Conservation (phyloP, 148 eudicot genomes). For the Persicaria tinctoria region DNA sequence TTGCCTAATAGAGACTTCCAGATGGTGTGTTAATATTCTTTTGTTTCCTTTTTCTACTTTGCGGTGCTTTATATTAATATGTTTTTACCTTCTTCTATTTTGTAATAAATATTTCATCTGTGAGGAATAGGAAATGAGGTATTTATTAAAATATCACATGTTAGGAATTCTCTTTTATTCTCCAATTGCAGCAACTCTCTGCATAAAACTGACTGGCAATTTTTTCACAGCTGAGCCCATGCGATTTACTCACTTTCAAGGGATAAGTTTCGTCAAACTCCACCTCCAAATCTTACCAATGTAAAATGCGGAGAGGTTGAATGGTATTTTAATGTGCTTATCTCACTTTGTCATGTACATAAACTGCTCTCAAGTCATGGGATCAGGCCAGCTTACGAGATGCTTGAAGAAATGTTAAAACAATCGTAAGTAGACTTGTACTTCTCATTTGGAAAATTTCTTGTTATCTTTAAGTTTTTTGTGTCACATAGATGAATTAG, state of each 20-base stretch:
- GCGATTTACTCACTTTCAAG: conserved; percentile 58
- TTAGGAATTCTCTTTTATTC: neutral
- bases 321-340: conserved; percentile 63
- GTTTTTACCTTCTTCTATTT: neutral
- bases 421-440: conserved; percentile 48
- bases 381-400: conserved; percentile 78
- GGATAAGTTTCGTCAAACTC: conserved; percentile 79
- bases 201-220: neutral
- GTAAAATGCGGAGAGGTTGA: conserved; percentile 59
- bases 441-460: neutral
- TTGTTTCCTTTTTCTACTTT: neutral
- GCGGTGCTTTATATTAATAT: neutral
- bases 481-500: neutral
- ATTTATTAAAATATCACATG: neutral
- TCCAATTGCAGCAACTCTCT: neutral
- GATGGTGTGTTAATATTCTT: conserved; percentile 39
- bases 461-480: neutral
- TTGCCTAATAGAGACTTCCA: conserved; percentile 63
- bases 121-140: neutral
- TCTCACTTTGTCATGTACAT: conserved; percentile 68
- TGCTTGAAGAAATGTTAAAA: conserved; percentile 77
- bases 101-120: neutral
- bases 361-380: conserved; percentile 91
- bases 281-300: conserved; percentile 48
- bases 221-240: conserved; percentile 65